Base-by-base conservation (phyloP, 2,329 filamentous ascomycete species). In the Neopestalotiopsis sp. region DNA sequence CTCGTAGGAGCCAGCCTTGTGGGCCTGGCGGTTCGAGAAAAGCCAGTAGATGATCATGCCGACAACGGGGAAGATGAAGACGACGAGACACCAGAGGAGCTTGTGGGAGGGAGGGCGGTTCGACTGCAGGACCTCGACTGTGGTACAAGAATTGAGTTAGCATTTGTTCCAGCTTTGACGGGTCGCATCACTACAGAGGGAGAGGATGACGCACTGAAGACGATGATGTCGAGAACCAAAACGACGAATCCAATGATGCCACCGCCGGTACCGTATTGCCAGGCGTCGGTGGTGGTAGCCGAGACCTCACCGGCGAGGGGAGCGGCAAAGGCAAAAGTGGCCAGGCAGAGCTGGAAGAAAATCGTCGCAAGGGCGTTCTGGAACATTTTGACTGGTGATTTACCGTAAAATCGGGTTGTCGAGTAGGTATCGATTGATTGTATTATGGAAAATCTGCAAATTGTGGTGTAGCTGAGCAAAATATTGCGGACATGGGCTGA, bases 121-220 rank as follows among this genome's bases (percentile, higher is more conserved):
- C 56, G 89, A 91, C 78, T 90, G 88, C 68, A 91, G 80, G 72
- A 91, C 86, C 79, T 91, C 89, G 73, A 91, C 89, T 91, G 71
- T 68, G 13, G 59, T 14, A 52, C 24, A 14, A 71, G 32, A 34
- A 42, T 65, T 4, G n/a, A 28, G n/a, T 20, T 28, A 17, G 4
- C 32, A 65, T 30, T 12, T 20, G 9, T 13, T 20, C 24, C 20
- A 6, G 1, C 1, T 10, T 20, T 2, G 17, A 12, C 60, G 42
- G 49, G 34, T 24, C 13, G 13, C 24, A 3, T 28, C 24, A 28
- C n/a, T 20, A 49, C 9, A 13, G n/a, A 38, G 5, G 60, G 28
- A 17, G 1, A n/a, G 12, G n/a, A 12, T 10, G 24, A 83, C 88
- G 34, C 82, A 91, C 89, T 84, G 76, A 86, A 90, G 52, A 89